Percentiles rank a stretch among this genome's conserved stretches.
Evolutionary conservation across 352 stramenopile species (phyloP).

Genomic region (Halophytophthora polymorphica): DNA sequence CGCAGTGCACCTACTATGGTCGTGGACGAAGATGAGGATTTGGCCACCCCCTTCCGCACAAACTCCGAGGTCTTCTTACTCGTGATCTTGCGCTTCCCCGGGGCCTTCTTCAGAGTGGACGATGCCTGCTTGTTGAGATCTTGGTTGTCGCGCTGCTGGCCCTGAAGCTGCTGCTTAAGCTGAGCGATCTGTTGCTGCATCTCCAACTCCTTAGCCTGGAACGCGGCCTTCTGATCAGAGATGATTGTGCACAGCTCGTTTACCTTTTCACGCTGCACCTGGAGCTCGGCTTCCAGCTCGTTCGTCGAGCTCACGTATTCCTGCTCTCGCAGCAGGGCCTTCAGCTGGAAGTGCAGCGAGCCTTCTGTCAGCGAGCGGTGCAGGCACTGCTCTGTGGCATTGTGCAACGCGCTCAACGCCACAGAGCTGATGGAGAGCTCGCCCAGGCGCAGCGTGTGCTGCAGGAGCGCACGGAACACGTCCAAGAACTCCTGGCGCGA

Average conservation of each 20-base stretch:
- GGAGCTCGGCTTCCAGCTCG: conserved; percentile 41
- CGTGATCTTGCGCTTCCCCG: conserved; percentile 51
- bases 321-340: conserved; percentile 53
- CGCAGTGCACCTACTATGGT: conserved; percentile 53
- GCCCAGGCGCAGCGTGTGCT: conserved; percentile 27
- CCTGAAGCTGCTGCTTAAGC: conserved; percentile 41
- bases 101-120: conserved; percentile 33
- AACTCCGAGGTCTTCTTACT: conserved; percentile 37
- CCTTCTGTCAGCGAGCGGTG: conserved; percentile 54
- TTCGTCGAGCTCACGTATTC: conserved; percentile 21
- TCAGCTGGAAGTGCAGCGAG: conserved; percentile 52
- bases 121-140: conserved; percentile 34
- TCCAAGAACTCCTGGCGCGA: conserved; percentile 54
- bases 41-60: conserved; percentile 37
- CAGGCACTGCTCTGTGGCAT: conserved; percentile 68
- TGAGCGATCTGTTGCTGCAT: conserved; percentile 67
- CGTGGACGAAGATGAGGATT: conserved; percentile 38
- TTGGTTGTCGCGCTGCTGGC: conserved; percentile 14
- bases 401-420: conserved; percentile 75
- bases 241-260: conserved; percentile 48
- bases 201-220: conserved; percentile 65
- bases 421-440: conserved; percentile 59
- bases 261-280: conserved; percentile 59
- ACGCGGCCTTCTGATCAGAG: conserved; percentile 47
- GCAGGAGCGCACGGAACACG: conserved; percentile 41